Percentiles rank a stretch among this genome's conserved stretches.
phyloP scores from a whole-genome alignment of 768 basidiomycete genomes.

The Auricularia sp. region DNA sequence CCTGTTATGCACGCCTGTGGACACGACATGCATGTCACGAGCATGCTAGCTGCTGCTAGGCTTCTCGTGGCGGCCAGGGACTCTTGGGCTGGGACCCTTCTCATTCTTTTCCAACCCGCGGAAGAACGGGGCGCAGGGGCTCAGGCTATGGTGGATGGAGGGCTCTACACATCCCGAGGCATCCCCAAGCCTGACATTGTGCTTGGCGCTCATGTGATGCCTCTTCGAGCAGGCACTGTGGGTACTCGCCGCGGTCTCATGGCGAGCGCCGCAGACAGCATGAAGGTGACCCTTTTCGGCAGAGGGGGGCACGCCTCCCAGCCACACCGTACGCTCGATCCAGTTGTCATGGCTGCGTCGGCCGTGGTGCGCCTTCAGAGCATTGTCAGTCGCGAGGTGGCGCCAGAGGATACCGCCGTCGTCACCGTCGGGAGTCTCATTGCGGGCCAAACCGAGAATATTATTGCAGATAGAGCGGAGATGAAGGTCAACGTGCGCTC shows the following conservation, averaged over 20 bases:
- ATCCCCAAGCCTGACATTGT: background rate
- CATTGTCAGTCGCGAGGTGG: background rate
- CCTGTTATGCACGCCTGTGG: background rate
- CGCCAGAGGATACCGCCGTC: background rate
- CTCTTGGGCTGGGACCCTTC: background rate
- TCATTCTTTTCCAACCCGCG: background rate
- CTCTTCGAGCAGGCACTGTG: background rate
- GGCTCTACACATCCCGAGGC: background rate
- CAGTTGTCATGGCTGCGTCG: background rate
- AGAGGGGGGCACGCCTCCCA: background rate
- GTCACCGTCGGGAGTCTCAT: background rate
- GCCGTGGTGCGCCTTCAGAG: background rate
- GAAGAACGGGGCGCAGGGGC: background rate
- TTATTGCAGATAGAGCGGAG: background rate
- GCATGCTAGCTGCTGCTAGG: background rate
- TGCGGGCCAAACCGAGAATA: background rate
- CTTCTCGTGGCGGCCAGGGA: background rate
- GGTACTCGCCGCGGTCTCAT: background rate
- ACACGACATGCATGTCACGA: background rate
- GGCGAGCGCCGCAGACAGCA: background rate
- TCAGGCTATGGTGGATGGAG: background rate
- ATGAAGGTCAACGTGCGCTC: constrained; percentile 1
- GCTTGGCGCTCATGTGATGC: background rate
- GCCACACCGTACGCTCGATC: background rate
- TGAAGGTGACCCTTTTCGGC: background rate